Percentiles rank a stretch among this genome's conserved stretches.
phyloP scores from a whole-genome alignment of 2,329 filamentous ascomycete genomes.

The Pseudogymnoascus sp. region DNA sequence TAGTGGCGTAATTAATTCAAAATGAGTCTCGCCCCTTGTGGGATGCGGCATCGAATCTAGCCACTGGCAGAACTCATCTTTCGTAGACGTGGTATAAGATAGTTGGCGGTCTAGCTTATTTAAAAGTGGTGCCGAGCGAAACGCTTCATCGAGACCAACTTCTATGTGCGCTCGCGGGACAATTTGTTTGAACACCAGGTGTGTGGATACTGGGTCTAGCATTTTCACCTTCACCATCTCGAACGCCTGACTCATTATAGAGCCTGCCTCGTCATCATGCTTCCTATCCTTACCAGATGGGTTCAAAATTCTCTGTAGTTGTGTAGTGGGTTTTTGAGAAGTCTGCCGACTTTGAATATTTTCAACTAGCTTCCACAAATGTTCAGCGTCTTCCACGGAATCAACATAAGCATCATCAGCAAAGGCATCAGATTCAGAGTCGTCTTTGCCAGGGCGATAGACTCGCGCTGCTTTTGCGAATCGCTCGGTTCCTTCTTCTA shows the following conservation, averaged over 20 bases:
- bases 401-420: not conserved
- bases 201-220: not conserved
- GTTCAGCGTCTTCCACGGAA: not conserved
- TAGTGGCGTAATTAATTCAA: slow-evolving; percentile 13
- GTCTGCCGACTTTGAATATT: not conserved
- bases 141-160: slow-evolving; percentile 12
- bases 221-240: not conserved
- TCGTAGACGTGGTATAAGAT: slow-evolving; percentile 10
- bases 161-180: not conserved
- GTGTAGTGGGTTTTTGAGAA: not conserved
- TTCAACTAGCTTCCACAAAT: not conserved
- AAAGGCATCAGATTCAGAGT: not conserved
- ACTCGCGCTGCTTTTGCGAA: not conserved
- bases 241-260: not conserved
- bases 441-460: too few species aligned
- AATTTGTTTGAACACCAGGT: slow-evolving; percentile 6
- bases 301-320: not conserved
- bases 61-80: slow-evolving; percentile 9
- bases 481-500: slow-evolving; percentile 7
- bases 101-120: not conserved
- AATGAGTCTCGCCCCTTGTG: not conserved
- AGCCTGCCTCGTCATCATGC: not conserved
- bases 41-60: not conserved
- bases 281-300: not conserved
- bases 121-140: not conserved